Base-by-base conservation (phyloP, 805 yeast genomes). In the Wickerhamiella brachini region DNA sequence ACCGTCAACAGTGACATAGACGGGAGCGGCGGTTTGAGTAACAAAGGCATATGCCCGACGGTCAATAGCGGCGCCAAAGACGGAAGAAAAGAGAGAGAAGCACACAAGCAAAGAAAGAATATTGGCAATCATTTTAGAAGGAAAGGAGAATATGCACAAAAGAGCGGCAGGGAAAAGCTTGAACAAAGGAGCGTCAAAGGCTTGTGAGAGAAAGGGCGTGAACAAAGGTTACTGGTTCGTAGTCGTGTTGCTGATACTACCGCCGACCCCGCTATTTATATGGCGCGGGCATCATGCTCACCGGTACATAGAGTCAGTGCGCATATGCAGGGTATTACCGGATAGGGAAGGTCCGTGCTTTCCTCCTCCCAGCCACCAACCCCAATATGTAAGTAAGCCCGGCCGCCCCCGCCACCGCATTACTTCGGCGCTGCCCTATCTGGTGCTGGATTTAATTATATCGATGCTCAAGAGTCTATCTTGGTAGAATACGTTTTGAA, bases 1-100 rank as follows among this genome's bases (percentile, higher is more conserved):
- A 17, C 45, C 55, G 42, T 54, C 45, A 17, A 47, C 49, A 17
- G 63, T 60, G 44, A 54, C 58, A 47, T 50, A 60, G n/a, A 49
- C 55, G 10, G 60, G 55, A 23, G 53, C 53, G 20, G 48, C 48
- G 5, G 51, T 39, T 2, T 49, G 52, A 10, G 64, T 60, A n/a
- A 51, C 54, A 43, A 49, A 59, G 29, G 55, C 64, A 47, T 44
- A 45, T 15, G 20, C 56, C n/a, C 51, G 51, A 12, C 15, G 22
- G n/a, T 37, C 46, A 13, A 38, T 26, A 17, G 51, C 50, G 41
- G 51, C 55, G 12, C 39, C 45, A 21, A 42, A 21, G 23, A 42
- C 47, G 37, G 42, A 49, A 47, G 39, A 34, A 51, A 45, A 56
- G 49, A 42, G 45, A 34, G 34, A 18, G 37, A 18, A 21, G 39